A percentile compares a stretch with the other conserved stretches of the same genome.
These are phyloP conservation scores for Naumovozyma baii DNA, from an alignment of 805 yeast species.

Conservation along the genomic window DNA sequence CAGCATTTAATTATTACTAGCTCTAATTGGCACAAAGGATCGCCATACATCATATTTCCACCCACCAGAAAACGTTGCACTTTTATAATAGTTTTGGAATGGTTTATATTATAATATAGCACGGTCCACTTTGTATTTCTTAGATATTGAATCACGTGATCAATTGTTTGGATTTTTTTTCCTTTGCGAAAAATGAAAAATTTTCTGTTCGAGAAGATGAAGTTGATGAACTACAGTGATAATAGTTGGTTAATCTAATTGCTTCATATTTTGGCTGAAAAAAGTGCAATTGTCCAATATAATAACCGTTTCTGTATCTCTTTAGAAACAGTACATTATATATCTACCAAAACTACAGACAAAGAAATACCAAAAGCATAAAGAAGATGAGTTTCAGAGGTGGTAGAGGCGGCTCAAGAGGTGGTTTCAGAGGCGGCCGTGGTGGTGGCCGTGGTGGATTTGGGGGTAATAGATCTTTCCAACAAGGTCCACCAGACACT, in stretches of 20 bases:
- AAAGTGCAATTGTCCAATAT: background rate
- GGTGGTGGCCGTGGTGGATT: constrained; percentile 34
- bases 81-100: too few species aligned
- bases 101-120: too few species aligned
- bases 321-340: background rate
- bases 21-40: too few species aligned
- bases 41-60: too few species aligned
- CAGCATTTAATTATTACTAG: too few species aligned
- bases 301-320: background rate
- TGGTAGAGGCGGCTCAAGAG: constrained; percentile 30
- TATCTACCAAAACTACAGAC: too few species aligned
- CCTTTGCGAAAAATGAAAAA: constrained; percentile 1
- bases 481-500: constrained; percentile 92
- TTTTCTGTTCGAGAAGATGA: constrained; percentile 4
- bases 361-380: background rate
- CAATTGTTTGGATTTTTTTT: background rate
- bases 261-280: too few species aligned
- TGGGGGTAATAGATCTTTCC: constrained; percentile 62
- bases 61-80: too few species aligned
- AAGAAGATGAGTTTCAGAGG: constrained; percentile 32
- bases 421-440: constrained; percentile 32
- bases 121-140: too few species aligned
- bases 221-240: too few species aligned
- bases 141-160: too few species aligned
- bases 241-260: too few species aligned